Evolutionary conservation across 2,329 filamentous ascomycete genomes (phyloP).

Genomic region (Penicillium sp.): DNA sequence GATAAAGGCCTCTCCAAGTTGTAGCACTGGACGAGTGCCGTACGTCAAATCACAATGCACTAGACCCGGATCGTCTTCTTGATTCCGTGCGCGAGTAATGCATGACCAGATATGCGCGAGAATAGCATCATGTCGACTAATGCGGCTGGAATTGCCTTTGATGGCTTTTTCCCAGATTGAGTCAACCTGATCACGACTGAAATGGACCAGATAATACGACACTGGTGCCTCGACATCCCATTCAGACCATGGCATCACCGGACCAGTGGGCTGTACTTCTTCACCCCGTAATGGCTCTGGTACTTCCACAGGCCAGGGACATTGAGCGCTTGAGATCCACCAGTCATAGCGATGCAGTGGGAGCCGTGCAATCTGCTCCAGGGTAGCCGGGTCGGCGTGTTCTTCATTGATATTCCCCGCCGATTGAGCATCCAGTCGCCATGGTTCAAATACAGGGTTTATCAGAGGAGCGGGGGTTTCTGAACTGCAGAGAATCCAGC

Average conservation of each 20-base stretch:
- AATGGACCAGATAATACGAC: constrained; percentile 33
- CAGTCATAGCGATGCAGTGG: constrained; percentile 48
- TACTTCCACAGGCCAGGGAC: constrained; percentile 9
- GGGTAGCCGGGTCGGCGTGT: constrained; percentile 20
- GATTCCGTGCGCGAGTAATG: constrained; percentile 41
- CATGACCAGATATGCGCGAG: constrained; percentile 46
- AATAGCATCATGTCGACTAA: constrained; percentile 44
- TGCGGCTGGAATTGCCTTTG: constrained; percentile 8
- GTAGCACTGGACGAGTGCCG: constrained; percentile 7
- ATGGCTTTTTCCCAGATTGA: constrained; percentile 27
- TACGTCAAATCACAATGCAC: constrained; percentile 13
- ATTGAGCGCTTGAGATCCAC: constrained; percentile 32
- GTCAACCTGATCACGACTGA: constrained; percentile 33
- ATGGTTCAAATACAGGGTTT: constrained; percentile 40
- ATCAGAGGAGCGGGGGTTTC: constrained; percentile 1
- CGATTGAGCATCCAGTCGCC: constrained; percentile 33
- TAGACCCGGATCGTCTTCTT: constrained; percentile 3
- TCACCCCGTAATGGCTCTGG: constrained; percentile 17
- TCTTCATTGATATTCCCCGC: constrained; percentile 23
- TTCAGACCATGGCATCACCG: constrained; percentile 37
- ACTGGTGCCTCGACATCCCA: constrained; percentile 39
- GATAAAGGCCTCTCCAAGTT: constrained; percentile 7
- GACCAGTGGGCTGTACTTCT: constrained; percentile 27
- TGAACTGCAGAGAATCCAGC: constrained; percentile 6
- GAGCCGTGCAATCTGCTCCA: constrained; percentile 26